Base-by-base conservation (phyloP, 2,329 filamentous ascomycete species). In the Neopestalotiopsis sp. region DNA sequence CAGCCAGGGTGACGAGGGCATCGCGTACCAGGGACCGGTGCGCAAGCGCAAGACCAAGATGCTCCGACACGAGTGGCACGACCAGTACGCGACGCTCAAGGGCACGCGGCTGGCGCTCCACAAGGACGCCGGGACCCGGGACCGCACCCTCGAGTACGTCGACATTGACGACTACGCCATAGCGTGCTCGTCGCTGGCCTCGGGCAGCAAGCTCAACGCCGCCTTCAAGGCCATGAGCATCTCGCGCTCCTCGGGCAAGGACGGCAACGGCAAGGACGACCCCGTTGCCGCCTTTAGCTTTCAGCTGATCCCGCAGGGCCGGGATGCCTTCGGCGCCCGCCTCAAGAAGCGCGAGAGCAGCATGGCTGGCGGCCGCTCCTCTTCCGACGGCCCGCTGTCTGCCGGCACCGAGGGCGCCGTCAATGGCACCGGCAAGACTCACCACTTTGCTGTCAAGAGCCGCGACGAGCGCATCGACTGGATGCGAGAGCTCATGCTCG, bases 401-500 rank as follows among this genome's bases (percentile, higher is more conserved):
- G 82, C 71, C 62, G 71, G 10, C 75, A 65, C 68, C 40, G 86
- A 86, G 49, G 84, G 85, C 32, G 34, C 34, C 10, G 82, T 82
- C 71, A 90, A 90, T 70, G 89, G 88, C 68, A 90, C 88, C 12
- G 90, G 89, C 75, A 98, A 97, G 86, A 92, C 93, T 59, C 95
- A 98, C 77, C 94, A 98, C 79, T 98, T 98, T 79, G 94, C 95
- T 0, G 95, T 98, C 74, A 92, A 92, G 82, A 90, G 87, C 75
- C 89, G 94, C 14, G 94, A 98, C 77, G 93, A 98, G 78, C 89
- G 95, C 71, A 98, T 98, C 76, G 95, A 98, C 79, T 99, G 96
- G 96, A 97, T 97, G 94, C 87, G 94, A 67, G 94, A 97, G 86
- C 84, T 97, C 70, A 97, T 97, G 94, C 89, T 97, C 61, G 94